phyloP scores from a whole-genome alignment of 2,329 filamentous ascomycete genomes.

The Xylaria sp. region DNA sequence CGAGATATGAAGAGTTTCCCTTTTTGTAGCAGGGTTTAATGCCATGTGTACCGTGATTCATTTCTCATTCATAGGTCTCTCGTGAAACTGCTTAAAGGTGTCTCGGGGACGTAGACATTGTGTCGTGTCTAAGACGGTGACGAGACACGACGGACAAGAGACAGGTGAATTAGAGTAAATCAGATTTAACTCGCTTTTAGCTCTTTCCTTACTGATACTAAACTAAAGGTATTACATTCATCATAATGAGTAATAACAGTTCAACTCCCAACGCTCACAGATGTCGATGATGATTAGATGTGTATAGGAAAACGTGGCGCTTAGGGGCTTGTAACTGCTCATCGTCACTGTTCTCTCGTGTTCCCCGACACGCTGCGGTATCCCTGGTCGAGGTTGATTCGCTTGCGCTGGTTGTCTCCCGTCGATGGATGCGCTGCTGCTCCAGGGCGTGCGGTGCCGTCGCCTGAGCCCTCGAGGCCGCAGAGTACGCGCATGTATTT shows the following conservation, averaged over 20 bases:
- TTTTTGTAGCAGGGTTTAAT: too few species aligned
- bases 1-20: neutral
- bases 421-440: neutral
- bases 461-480: conserved; percentile 55
- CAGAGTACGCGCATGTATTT: conserved; percentile 67
- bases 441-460: neutral
- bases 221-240: neutral
- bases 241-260: neutral
- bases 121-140: too few species aligned
- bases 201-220: neutral
- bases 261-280: neutral
- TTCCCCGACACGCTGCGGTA: neutral
- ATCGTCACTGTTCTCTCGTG: neutral
- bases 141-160: neutral
- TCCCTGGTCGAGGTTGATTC: neutral
- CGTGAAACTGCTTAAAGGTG: too few species aligned
- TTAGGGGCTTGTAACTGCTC: neutral
- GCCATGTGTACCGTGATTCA: too few species aligned
- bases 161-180: neutral
- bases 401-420: conserved; percentile 19
- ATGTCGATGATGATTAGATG: neutral
- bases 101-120: too few species aligned
- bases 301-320: neutral
- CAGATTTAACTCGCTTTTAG: neutral
- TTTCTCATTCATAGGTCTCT: too few species aligned